Conservation (phyloP, 495 filamentous ascomycete species). For the Tuber calosporum region DNA sequence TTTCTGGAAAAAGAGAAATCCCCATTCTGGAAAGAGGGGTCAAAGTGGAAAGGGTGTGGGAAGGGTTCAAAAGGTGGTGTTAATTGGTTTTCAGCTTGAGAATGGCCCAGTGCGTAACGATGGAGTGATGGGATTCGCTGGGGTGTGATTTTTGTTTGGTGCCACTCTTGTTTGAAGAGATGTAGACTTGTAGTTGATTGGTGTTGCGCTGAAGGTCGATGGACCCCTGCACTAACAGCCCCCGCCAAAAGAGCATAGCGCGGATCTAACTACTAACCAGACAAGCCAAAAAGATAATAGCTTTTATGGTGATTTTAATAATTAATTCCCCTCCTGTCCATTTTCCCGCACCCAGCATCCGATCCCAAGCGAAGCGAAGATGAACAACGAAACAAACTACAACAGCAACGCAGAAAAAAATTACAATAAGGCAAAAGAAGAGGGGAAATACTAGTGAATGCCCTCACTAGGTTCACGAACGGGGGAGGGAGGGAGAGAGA, state of each 20-base stretch:
- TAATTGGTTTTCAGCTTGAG: slow-evolving; percentile 31
- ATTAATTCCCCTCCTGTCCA: slow-evolving; percentile 1
- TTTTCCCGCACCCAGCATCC: neutral
- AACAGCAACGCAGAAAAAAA: neutral
- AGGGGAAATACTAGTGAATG: neutral
- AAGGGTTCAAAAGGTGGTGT: neutral
- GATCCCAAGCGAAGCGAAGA: slow-evolving; percentile 1
- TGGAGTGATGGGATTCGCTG: slow-evolving; percentile 26
- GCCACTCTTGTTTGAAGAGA: slow-evolving; percentile 33
- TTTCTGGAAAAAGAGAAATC: neutral
- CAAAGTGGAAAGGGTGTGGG: slow-evolving; percentile 2
- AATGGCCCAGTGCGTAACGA: slow-evolving; percentile 27
- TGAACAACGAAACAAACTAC: slow-evolving; percentile 1
- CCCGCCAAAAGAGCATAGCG: slow-evolving; percentile 32
- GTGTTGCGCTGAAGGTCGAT: slow-evolving; percentile 20
- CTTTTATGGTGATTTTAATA: neutral
- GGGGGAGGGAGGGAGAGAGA: neutral
- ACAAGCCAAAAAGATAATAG: slow-evolving; percentile 1
- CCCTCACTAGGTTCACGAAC: neutral
- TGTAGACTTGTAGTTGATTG: slow-evolving; percentile 28
- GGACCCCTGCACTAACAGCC: slow-evolving; percentile 25
- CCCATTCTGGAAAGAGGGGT: neutral
- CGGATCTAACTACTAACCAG: slow-evolving; percentile 13
- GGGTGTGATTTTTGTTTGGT: slow-evolving; percentile 30
- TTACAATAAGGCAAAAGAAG: neutral